These are phyloP conservation scores for Ustilago bromivora DNA, from an alignment of 1,284 basidiomycete species.

Conservation along the genomic window DNA sequence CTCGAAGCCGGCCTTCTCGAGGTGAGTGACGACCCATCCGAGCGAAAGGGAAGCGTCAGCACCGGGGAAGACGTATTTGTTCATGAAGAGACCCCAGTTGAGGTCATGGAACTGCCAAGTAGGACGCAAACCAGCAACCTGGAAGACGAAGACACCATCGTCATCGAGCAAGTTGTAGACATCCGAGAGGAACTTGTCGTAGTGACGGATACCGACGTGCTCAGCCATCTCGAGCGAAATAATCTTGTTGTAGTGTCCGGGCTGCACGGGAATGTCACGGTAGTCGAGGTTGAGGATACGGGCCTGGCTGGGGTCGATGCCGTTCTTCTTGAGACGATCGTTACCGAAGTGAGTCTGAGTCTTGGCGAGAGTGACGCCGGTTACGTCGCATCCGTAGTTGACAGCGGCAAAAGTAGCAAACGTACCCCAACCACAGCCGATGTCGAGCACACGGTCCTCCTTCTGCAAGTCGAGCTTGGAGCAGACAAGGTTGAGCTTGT, in stretches of 20 bases:
- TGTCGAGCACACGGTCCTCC: conserved; percentile 85
- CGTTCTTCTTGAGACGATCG: conserved; percentile 85
- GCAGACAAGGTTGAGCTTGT: conserved; percentile 95
- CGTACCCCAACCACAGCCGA: conserved; percentile 99
- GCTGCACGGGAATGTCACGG: conserved; percentile 86
- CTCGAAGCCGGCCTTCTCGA: conserved; percentile 92
- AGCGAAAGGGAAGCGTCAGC: conserved; percentile 87
- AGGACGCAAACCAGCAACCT: conserved; percentile 94
- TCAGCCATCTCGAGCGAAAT: conserved; percentile 99
- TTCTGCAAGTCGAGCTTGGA: conserved; percentile 90
- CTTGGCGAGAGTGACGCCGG: conserved; percentile 90
- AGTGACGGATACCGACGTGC: conserved; percentile 89
- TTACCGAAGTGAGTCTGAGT: conserved; percentile 95
- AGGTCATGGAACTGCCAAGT: conserved; percentile 98
- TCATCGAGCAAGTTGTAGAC: conserved; percentile 94
- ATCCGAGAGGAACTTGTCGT: conserved; percentile 87
- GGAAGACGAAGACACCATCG: conserved; percentile 92
- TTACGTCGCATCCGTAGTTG: conserved; percentile 94
- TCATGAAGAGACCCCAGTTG: conserved; percentile 79
- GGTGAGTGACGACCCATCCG: conserved; percentile 87
- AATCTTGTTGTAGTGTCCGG: conserved; percentile 89
- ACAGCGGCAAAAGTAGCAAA: conserved; percentile 93
- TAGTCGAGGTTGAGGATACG: conserved; percentile 95
- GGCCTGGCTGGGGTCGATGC: conserved; percentile 80
- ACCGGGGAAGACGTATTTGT: conserved; percentile 84